A percentile compares a stretch with the other conserved stretches of the same genome.
These are phyloP conservation scores for Syzygium syzygioides DNA, from an alignment of 441 rosid genomes.

Conservation along the genomic window DNA sequence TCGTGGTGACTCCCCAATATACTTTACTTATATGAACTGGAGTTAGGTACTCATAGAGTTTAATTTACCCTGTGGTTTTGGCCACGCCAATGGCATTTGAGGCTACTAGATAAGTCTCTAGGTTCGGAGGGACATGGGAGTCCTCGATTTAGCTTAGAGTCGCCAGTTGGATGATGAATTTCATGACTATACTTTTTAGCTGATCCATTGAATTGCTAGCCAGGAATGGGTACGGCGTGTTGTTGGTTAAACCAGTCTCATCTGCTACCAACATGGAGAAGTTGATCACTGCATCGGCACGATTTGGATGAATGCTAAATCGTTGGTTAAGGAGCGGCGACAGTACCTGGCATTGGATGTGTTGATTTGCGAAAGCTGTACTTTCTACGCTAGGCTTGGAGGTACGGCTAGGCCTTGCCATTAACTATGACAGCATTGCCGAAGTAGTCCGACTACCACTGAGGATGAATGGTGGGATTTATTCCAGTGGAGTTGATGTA, in stretches of 20 bases:
- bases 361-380: background rate
- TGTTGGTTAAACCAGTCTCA: background rate
- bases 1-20: too few species aligned
- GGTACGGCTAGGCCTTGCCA: background rate
- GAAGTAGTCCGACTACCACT: background rate
- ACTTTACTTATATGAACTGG: too few species aligned
- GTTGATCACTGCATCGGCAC: background rate
- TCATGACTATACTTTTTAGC: background rate
- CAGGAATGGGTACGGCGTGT: background rate
- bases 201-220: background rate
- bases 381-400: background rate
- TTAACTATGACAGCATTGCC: background rate
- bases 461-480: background rate
- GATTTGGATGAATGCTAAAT: background rate
- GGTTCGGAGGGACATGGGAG: background rate
- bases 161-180: background rate
- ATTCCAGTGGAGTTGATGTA: conserved; percentile 21
- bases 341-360: background rate
- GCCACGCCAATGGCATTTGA: background rate
- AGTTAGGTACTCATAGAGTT: background rate
- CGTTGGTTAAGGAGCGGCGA: background rate
- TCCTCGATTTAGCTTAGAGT: background rate
- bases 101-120: background rate
- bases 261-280: background rate
- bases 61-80: background rate